Evolutionary conservation across 192 early-diverging fungal species (phyloP).

Genomic region (Coemansia sp.): DNA sequence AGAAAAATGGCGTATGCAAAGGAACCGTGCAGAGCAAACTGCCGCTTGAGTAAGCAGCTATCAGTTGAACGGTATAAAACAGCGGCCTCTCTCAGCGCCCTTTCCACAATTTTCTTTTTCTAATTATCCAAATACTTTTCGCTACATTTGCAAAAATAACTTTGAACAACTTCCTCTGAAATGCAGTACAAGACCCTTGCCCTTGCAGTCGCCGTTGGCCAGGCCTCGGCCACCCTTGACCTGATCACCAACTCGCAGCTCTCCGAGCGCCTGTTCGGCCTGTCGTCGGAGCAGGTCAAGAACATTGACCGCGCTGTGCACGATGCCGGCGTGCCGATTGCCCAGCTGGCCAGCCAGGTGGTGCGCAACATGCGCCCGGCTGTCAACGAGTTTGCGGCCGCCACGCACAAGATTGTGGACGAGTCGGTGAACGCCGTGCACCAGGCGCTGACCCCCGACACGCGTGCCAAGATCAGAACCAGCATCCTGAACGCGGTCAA

Average conservation of each 20-base stretch:
- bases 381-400: constrained; percentile 30
- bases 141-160: no score
- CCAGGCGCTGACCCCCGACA: constrained; percentile 48
- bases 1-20: neutral
- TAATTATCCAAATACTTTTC: neutral
- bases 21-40: no score
- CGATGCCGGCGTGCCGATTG: constrained; percentile 42
- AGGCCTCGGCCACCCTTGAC: constrained; percentile 50
- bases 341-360: constrained; percentile 48
- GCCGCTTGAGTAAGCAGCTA: no score
- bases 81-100: neutral
- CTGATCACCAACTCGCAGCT: constrained; percentile 48
- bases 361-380: constrained; percentile 51
- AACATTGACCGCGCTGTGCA: constrained; percentile 49
- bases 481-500: constrained; percentile 52
- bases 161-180: neutral
- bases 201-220: constrained; percentile 43
- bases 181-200: constrained; percentile 52
- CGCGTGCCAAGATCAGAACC: constrained; percentile 53
- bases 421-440: constrained; percentile 39
- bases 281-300: constrained; percentile 50
- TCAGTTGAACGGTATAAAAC: neutral
- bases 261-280: constrained; percentile 47
- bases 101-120: neutral
- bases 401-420: constrained; percentile 40